Conservation (phyloP, 208 protist genomes). For the Histomonas meleagridis region DNA sequence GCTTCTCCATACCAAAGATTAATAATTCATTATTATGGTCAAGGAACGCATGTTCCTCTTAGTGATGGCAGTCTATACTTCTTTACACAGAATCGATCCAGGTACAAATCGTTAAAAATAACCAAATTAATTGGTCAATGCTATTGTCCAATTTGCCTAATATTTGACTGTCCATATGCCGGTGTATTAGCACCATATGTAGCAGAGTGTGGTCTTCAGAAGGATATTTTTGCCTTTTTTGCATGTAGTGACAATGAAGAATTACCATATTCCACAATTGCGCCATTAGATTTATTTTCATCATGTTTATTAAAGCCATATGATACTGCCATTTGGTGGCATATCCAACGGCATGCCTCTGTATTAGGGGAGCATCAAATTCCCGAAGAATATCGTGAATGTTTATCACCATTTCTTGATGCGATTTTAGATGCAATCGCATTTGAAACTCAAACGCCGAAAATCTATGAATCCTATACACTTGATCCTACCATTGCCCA, state of each 20-base stretch:
- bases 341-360: not conserved
- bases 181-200: not conserved
- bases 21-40: slow-evolving; percentile 25
- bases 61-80: not conserved
- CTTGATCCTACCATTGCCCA: not conserved
- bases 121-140: not conserved
- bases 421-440: slow-evolving; percentile 14
- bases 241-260: not conserved
- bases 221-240: not conserved
- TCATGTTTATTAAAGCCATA: not conserved
- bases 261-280: not conserved
- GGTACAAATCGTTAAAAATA: not conserved
- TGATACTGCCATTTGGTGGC: not conserved
- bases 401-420: not conserved
- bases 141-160: not conserved
- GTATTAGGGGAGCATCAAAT: not conserved
- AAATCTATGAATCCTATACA: not conserved
- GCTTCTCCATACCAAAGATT: not conserved
- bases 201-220: not conserved
- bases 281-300: not conserved
- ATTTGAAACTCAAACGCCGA: not conserved
- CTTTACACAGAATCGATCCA: not conserved
- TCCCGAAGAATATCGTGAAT: not conserved
- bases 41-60: not conserved
- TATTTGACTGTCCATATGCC: not conserved